phyloP scores from a whole-genome alignment of 225 moss, liverwort and hornwort species.

The Neckera pumila region DNA sequence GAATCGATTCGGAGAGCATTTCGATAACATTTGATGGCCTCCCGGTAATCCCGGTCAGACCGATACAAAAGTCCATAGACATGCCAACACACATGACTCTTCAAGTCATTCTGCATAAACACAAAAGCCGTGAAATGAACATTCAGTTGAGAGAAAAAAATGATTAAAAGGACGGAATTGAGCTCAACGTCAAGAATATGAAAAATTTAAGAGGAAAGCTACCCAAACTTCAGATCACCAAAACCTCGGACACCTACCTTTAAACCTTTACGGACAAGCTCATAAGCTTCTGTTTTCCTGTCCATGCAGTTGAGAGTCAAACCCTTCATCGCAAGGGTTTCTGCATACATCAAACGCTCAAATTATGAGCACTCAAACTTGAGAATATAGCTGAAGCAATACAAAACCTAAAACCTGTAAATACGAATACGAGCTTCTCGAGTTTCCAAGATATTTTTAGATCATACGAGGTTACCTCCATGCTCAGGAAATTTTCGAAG shows the following conservation, averaged over 20 bases:
- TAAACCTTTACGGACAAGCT: constrained; percentile 87
- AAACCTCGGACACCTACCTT: constrained; percentile 25
- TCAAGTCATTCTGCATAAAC: too few species aligned
- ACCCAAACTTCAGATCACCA: neutral
- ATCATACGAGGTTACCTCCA: constrained; percentile 48
- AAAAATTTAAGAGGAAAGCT: neutral
- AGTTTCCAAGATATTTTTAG: neutral
- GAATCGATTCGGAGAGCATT: too few species aligned
- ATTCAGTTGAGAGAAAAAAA: neutral
- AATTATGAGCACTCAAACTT: neutral
- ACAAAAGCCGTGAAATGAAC: neutral
- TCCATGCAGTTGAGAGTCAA: constrained; percentile 97
- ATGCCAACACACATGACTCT: too few species aligned
- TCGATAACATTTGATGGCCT: neutral
- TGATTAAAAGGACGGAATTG: neutral
- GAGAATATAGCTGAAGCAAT: neutral
- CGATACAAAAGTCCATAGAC: constrained; percentile 21
- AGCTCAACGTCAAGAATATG: neutral
- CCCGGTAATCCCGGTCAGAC: constrained; percentile 68
- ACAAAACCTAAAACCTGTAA: neutral
- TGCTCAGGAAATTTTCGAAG: constrained; percentile 91
- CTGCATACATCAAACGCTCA: constrained; percentile 21
- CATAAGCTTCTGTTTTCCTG: constrained; percentile 88
- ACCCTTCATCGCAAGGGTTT: constrained; percentile 98
- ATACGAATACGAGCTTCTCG: neutral